Conservation (phyloP, 2,329 filamentous ascomycete species). For the Penicillium sp. region DNA sequence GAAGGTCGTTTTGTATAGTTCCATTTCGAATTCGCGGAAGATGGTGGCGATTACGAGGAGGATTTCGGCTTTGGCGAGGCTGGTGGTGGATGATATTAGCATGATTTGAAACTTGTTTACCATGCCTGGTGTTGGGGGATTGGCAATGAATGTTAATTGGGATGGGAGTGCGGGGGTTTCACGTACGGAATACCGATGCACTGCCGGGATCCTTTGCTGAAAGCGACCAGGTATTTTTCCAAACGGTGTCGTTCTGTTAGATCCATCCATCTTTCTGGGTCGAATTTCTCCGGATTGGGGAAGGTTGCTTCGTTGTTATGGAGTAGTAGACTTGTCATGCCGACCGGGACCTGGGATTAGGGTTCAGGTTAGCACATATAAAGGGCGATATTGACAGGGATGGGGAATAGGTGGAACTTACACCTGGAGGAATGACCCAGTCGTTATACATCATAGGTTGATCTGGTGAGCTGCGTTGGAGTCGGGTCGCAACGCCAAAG, state of each 20-base stretch:
- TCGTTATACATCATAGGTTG: conserved; percentile 40
- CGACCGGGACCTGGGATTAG: conserved; percentile 39
- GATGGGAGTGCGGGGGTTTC: background rate
- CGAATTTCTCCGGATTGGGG: conserved; percentile 43
- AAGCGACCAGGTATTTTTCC: conserved; percentile 47
- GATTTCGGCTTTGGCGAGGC: conserved; percentile 43
- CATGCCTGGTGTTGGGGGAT: background rate
- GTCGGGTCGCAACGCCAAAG: conserved; percentile 37
- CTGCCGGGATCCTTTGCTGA: conserved; percentile 51
- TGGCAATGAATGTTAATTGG: too few species aligned
- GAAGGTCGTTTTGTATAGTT: conserved; percentile 41
- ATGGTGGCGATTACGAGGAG: conserved; percentile 39
- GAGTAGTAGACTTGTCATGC: conserved; percentile 46
- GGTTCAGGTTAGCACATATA: conserved; percentile 6
- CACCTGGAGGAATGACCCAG: conserved; percentile 42
- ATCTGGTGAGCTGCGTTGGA: conserved; percentile 39
- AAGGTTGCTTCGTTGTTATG: conserved; percentile 47
- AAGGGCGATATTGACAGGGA: background rate
- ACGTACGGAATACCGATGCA: conserved; percentile 55
- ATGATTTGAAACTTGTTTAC: background rate
- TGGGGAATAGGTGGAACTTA: conserved; percentile 18
- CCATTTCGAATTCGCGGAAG: conserved; percentile 39
- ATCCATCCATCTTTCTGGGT: conserved; percentile 48
- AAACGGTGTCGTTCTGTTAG: conserved; percentile 40
- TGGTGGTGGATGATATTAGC: conserved; percentile 16